A percentile compares a stretch with the other conserved stretches of the same genome.
Evolutionary conservation across 108 stramenopile genomes (phyloP).

Genomic region (Cyclostephanos invisitatus): DNA sequence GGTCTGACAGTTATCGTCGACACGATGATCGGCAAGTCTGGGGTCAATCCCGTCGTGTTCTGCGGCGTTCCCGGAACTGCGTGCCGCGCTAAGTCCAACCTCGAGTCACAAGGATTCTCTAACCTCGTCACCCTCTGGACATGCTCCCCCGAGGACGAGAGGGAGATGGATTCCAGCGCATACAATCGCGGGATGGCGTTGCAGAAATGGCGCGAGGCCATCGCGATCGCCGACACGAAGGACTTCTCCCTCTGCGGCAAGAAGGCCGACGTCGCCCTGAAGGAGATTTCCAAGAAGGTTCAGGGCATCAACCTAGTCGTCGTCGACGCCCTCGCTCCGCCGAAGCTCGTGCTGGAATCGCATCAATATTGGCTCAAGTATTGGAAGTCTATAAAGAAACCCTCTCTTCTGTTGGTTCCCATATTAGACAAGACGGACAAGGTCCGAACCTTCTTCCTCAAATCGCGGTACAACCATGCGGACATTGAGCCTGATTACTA

Average conservation of each 20-base stretch:
- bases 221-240: constrained; percentile 6
- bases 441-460: constrained; percentile 35
- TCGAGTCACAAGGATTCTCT: constrained; percentile 33
- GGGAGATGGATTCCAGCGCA: constrained; percentile 23
- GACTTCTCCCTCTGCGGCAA: constrained; percentile 43
- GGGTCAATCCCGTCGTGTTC: constrained; percentile 34
- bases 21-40: constrained; percentile 21
- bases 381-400: constrained; percentile 39
- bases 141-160: constrained; percentile 28
- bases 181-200: constrained; percentile 29
- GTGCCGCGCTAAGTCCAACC: constrained; percentile 35
- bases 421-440: constrained; percentile 33
- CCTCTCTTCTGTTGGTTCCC: constrained; percentile 39
- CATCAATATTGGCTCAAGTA: constrained; percentile 43
- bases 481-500: constrained; percentile 44
- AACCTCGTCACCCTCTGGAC: constrained; percentile 40
- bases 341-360: constrained; percentile 22
- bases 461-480: constrained; percentile 41
- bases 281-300: constrained; percentile 31
- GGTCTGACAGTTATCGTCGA: constrained; percentile 32
- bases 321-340: constrained; percentile 40
- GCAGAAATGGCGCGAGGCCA: constrained; percentile 38
- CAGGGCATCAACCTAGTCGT: constrained; percentile 43
- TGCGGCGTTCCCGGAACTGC: constrained; percentile 24
- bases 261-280: constrained; percentile 31